These are phyloP conservation scores for Spencermartinsiella ligniputridi DNA, from an alignment of 1,139 yeast genomes.

Conservation along the genomic window DNA sequence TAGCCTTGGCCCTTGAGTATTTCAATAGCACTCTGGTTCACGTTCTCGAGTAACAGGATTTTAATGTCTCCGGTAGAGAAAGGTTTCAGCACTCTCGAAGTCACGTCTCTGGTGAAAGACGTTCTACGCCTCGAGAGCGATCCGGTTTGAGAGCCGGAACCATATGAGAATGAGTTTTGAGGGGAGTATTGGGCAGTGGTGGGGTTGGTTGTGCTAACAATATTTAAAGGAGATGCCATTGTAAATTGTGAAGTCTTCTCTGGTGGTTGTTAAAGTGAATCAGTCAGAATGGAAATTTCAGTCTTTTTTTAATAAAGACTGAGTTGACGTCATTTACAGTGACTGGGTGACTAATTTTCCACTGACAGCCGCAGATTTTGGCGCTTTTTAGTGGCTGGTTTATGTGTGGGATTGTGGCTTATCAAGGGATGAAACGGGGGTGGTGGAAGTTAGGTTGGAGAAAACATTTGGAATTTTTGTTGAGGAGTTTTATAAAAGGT, in stretches of 20 bases:
- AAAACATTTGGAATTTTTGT: too few relatives aligned
- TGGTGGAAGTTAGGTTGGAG: too few relatives aligned
- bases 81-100: conserved; percentile 69
- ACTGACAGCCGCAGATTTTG: neutral
- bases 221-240: conserved; percentile 70
- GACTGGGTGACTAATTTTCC: neutral
- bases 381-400: too few relatives aligned
- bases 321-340: neutral
- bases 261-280: neutral
- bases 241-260: too few relatives aligned
- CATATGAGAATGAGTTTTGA: conserved; percentile 33
- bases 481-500: too few relatives aligned
- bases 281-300: neutral
- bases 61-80: conserved; percentile 90
- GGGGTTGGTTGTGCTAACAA: conserved; percentile 52
- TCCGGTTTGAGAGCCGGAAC: conserved; percentile 38
- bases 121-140: conserved; percentile 48
- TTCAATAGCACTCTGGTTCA: conserved; percentile 84
- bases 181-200: conserved; percentile 17
- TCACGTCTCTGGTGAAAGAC: conserved; percentile 32
- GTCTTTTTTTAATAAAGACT: neutral
- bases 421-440: too few relatives aligned
- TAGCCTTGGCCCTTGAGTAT: conserved; percentile 87
- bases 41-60: conserved; percentile 85
- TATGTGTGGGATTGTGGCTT: too few relatives aligned